A percentile compares a stretch with the other conserved stretches of the same genome.
Conservation (phyloP, 2,329 filamentous ascomycete genomes). For the Fusarium euwallaceae region DNA sequence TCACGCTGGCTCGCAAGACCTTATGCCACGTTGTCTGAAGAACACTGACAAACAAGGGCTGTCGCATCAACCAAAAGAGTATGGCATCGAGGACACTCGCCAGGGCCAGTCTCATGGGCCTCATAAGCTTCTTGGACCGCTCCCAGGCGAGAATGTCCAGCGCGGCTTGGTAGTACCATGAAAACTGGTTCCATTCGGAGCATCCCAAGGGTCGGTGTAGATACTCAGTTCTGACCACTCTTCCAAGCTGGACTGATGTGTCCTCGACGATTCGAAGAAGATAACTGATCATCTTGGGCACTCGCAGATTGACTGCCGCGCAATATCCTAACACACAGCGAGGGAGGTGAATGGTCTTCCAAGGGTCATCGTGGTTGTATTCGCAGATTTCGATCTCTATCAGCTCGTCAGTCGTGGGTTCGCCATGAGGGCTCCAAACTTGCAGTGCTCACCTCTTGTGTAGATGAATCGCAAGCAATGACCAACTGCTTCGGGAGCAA, state of each 20-base stretch:
- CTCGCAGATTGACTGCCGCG: conserved; percentile 48
- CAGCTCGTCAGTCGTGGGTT: conserved; percentile 4
- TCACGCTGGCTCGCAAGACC: conserved; percentile 42
- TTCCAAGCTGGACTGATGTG: conserved; percentile 43
- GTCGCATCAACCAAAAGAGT: conserved; percentile 46
- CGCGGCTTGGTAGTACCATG: conserved; percentile 47
- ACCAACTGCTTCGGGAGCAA: conserved; percentile 44
- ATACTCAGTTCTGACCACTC: conserved; percentile 32
- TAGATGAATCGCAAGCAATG: conserved; percentile 54
- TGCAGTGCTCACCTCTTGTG: conserved; percentile 48
- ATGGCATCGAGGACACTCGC: conserved; percentile 48
- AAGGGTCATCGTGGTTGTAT: conserved; percentile 37
- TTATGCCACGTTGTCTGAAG: conserved; percentile 45
- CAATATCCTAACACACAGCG: conserved; percentile 52
- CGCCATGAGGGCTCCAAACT: not conserved
- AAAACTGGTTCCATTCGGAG: conserved; percentile 39
- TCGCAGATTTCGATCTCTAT: conserved; percentile 50
- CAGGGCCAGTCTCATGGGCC: conserved; percentile 50
- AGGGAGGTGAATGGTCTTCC: conserved; percentile 48
- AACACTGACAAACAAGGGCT: conserved; percentile 41
- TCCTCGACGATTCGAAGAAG: conserved; percentile 47
- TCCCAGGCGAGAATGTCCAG: conserved; percentile 48
- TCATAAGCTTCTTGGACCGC: conserved; percentile 42
- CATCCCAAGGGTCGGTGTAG: conserved; percentile 30
- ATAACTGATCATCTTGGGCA: conserved; percentile 45